Conservation (phyloP, 2,329 filamentous ascomycete species). For the Claviceps lovelessii region DNA sequence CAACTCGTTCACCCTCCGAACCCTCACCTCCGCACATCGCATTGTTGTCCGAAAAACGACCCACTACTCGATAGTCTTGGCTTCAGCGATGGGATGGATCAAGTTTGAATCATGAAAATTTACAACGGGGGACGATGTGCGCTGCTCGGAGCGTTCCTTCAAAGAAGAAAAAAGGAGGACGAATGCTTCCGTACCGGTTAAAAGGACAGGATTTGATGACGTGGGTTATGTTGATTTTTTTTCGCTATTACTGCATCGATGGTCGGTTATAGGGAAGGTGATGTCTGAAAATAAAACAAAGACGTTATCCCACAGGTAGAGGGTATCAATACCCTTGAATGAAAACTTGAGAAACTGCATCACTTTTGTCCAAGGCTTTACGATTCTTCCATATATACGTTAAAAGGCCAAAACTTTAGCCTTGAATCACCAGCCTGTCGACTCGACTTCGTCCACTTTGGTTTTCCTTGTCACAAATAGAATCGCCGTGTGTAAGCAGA, state of each 20-base stretch:
- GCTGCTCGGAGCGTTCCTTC: slow-evolving; percentile 10
- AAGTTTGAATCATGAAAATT: not conserved
- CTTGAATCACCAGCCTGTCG: too few relatives aligned
- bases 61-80: slow-evolving; percentile 12
- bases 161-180: not conserved
- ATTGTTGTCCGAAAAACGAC: slow-evolving; percentile 1
- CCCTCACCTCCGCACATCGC: not conserved
- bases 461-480: too few relatives aligned
- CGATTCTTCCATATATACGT: too few relatives aligned
- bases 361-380: too few relatives aligned
- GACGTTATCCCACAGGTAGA: slow-evolving; percentile 16
- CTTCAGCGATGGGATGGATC: slow-evolving; percentile 12
- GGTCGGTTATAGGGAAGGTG: slow-evolving; percentile 33
- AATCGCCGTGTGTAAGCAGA: not conserved
- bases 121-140: slow-evolving; percentile 3
- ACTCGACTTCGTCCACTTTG: too few relatives aligned
- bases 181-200: slow-evolving; percentile 10
- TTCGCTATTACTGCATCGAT: slow-evolving; percentile 29
- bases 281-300: slow-evolving; percentile 18
- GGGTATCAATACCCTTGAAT: not conserved
- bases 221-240: slow-evolving; percentile 23
- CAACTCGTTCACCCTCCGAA: slow-evolving; percentile 28
- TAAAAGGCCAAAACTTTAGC: too few relatives aligned
- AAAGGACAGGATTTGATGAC: slow-evolving; percentile 15
- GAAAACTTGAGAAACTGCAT: not conserved